Base-by-base conservation (phyloP, 78 protist species). In the Dictyostelium firmibasis region DNA sequence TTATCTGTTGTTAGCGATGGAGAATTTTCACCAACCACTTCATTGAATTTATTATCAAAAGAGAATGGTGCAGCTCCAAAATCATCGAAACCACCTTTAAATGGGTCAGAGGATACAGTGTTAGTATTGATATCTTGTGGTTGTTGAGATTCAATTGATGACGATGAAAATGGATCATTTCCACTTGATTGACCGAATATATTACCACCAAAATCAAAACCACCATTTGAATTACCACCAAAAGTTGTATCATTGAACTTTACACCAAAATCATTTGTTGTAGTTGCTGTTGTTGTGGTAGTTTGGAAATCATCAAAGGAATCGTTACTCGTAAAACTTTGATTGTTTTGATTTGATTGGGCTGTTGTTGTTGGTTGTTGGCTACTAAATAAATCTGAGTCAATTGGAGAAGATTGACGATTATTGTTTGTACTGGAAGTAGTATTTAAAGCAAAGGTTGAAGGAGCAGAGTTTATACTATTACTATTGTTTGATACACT, bases 251-350 rank as follows among this genome's bases (percentile, higher is more conserved):
- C 83, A n/a, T 41, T 77, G n/a, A 43, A 41, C 11, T 77, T 77
- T 5, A 72, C 38, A 72, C 79, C 79, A 72, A 72, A 72, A 4
- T 77, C 60, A 11, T 31, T 74, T 72, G 91, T 67, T 84, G 91
- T n/a, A 0, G 67, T 27, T 67, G 67, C n/a, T 84, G 88, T 2
- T 62, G 77, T 41, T 83, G 88, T 20, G 18, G 72, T 62, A n/a
- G 25, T 67, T 67, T 67, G 75, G 75, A 67, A 67, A 67, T 35
- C 75, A 67, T 81, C 92, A 75, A 85, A 85, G 1, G 78, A 50
- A 50, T 85, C 83, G 14, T 38, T 31, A 31, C 44, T 20, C 14
- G 81, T 50, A 9, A 38, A n/a, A 33, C 33, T 27, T 47, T 85
- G 91, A 5, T n/a, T 36, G 9, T 41, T 33, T n/a, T 85, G 88